Base-by-base conservation (phyloP, 1,139 yeast genomes). In the Geotrichum siamense region DNA sequence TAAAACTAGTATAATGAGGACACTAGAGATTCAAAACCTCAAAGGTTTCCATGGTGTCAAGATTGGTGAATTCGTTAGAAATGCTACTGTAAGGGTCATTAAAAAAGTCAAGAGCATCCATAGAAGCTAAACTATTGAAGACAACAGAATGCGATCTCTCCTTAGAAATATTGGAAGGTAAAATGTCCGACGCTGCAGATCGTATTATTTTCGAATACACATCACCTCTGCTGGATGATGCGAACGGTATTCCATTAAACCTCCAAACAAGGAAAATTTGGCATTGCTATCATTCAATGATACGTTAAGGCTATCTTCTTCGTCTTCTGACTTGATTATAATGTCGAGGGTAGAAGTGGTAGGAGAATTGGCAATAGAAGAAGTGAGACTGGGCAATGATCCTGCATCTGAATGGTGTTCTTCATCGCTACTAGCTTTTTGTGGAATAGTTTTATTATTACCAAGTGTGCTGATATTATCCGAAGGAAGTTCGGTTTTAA, bases 211-310 rank as follows among this genome's bases (percentile, higher is more conserved):
- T 41, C 33, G 27, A 34, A 37, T 37, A 47, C 49, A 51, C 68
- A 64, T 53, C 70, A 66, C 56, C 66, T 51, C 70, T 64, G 70
- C 70, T 57, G 70, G 65, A 64, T 66, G 70, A 63, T 66, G 70
- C 70, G 69, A 55, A 63, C 52, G 59, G 53, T 47, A 45, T 41
- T 49, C 51, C 40, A 41, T 41, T 39, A 44, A 27, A 39, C 27
- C 37, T 19, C 48, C 53, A 41, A 44, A 39, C 34, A 47, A 41
- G 22, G 48, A 47, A 32, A 36, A 40, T 28, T 43, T 40, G n/a
- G 27, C 34, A 37, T 35, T 33, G 8, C 8, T 28, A 39, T 37
- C 25, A 39, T 35, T 41, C 20, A 33, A 35, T 6, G 45, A 35
- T 17, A 40, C 37, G 29, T 15, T 23, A n/a, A 37, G 47, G 26